Evolutionary conservation across 345 rosid genomes (phyloP).

Genomic region (Sonneratia caseolaris): DNA sequence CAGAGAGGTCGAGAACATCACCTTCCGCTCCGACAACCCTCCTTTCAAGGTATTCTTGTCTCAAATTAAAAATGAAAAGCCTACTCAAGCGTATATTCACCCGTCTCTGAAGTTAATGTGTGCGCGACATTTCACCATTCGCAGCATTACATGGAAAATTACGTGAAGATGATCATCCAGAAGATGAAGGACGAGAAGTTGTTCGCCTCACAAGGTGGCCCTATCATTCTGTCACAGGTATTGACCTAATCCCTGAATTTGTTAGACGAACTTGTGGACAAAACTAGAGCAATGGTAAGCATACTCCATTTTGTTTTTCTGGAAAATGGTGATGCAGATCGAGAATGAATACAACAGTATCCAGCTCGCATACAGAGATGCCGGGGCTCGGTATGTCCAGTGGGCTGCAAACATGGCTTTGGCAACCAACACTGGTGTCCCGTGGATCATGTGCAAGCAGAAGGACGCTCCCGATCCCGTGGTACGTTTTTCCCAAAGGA

Average conservation of each 20-base stretch:
- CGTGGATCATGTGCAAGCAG: conserved; percentile 63
- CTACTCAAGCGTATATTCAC: no score
- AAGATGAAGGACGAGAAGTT: conserved; percentile 51
- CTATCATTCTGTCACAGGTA: conserved; percentile 42
- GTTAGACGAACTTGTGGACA: no score
- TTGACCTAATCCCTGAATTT: no score
- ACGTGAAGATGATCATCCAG: conserved; percentile 46
- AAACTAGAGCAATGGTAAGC: no score
- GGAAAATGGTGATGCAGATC: conserved; percentile 14
- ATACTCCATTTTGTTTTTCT: no score
- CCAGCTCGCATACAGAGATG: conserved; percentile 32
- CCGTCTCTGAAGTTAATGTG: no score
- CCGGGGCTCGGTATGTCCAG: conserved; percentile 32
- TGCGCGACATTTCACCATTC: no score
- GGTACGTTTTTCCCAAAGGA: conserved; percentile 14
- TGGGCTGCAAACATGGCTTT: conserved; percentile 48
- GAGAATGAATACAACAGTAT: conserved; percentile 48
- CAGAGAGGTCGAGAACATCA: conserved; percentile 58
- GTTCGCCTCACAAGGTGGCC: conserved; percentile 78
- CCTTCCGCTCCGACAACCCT: conserved; percentile 61
- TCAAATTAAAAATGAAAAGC: no score
- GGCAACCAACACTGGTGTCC: conserved; percentile 29
- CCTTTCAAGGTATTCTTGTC: conserved; percentile 42
- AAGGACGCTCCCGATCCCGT: conserved; percentile 42
- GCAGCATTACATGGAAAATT: conserved; percentile 54